phyloP scores from a whole-genome alignment of 345 rosid genomes.

The Euphorbia pulcherrima region DNA sequence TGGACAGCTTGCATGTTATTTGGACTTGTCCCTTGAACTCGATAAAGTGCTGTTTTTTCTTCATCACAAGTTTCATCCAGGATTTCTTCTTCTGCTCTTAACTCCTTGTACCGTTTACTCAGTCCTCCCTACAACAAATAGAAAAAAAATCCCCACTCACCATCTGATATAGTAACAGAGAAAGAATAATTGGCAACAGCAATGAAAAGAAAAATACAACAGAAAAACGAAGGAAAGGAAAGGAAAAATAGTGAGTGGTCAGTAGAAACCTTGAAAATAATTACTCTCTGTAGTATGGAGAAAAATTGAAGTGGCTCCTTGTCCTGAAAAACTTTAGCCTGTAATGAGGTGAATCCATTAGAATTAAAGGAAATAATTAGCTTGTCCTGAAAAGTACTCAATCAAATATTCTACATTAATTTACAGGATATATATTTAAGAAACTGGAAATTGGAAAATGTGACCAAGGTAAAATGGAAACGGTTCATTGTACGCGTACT shows the following conservation, averaged over 20 bases:
- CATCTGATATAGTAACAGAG: not conserved
- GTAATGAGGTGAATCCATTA: conserved; percentile 22
- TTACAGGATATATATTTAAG: too few species aligned
- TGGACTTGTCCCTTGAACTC: conserved; percentile 62
- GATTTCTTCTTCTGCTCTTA: conserved; percentile 39
- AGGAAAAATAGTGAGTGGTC: not conserved
- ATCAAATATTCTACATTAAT: too few species aligned
- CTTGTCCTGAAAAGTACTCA: not conserved
- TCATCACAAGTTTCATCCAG: conserved; percentile 46
- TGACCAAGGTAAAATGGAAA: not conserved
- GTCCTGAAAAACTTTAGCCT: conserved; percentile 63
- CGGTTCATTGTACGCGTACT: not conserved
- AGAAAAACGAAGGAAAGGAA: not conserved
- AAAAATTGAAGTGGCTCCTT: conserved; percentile 68
- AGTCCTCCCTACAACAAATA: conserved; percentile 57
- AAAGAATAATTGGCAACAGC: not conserved
- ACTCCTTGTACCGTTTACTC: conserved; percentile 49
- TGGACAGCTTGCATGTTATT: conserved; percentile 79
- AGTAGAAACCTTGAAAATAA: conserved; percentile 54
- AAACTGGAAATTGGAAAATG: not conserved
- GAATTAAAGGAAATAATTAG: conserved; percentile 1
- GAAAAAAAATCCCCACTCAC: not conserved
- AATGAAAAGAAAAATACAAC: not conserved
- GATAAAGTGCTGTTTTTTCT: conserved; percentile 53
- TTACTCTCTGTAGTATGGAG: conserved; percentile 46